phyloP scores from a whole-genome alignment of 2,329 filamentous ascomycete species.

The Fonsecaea multimorphosa region DNA sequence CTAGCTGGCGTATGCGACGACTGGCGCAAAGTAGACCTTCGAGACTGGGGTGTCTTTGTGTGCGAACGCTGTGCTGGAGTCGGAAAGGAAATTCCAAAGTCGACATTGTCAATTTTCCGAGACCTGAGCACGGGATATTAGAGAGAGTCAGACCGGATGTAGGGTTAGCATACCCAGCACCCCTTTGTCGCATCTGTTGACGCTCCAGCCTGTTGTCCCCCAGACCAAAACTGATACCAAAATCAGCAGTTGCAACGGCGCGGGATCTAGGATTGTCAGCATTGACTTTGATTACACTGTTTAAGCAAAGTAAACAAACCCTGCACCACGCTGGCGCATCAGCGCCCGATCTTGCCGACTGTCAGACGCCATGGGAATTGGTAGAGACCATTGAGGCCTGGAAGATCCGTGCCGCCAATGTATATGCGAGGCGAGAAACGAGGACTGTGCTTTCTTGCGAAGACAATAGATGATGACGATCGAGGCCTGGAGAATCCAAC shows the following conservation, averaged over 20 bases:
- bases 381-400: neutral
- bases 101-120: constrained; percentile 54
- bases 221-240: constrained; percentile 34
- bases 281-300: constrained; percentile 8
- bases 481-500: neutral
- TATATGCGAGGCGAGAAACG: neutral
- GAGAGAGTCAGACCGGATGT: constrained; percentile 38
- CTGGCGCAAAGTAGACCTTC: constrained; percentile 17
- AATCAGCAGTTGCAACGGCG: constrained; percentile 29
- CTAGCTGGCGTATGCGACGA: constrained; percentile 23
- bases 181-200: constrained; percentile 30
- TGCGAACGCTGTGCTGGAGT: constrained; percentile 41
- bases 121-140: constrained; percentile 45
- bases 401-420: neutral
- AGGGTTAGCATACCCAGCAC: constrained; percentile 16
- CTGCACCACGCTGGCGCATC: constrained; percentile 64
- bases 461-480: neutral
- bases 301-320: constrained; percentile 50
- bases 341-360: constrained; percentile 60
- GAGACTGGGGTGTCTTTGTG: constrained; percentile 40
- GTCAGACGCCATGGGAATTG: neutral
- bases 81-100: constrained; percentile 59
- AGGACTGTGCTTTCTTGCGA: neutral
- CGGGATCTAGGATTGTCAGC: constrained; percentile 23
- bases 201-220: constrained; percentile 23